These are phyloP conservation scores for Xylaria telfairii DNA, from an alignment of 495 filamentous ascomycete species.

Conservation along the genomic window DNA sequence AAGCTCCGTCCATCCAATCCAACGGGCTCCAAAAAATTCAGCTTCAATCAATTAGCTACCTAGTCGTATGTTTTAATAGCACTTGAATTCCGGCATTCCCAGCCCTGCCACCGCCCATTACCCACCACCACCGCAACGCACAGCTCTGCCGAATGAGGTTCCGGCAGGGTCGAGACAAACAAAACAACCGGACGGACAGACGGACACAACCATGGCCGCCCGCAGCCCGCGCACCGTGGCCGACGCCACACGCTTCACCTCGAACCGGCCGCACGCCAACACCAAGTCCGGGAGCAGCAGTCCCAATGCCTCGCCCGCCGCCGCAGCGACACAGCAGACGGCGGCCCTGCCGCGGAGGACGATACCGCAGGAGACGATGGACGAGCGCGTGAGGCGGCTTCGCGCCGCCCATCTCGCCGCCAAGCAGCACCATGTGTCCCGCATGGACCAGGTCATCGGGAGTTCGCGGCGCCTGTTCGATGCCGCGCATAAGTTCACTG, in stretches of 20 bases:
- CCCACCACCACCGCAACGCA: background rate
- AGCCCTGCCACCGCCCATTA: background rate
- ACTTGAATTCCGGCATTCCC: background rate
- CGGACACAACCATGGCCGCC: background rate
- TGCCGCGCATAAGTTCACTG: conserved; percentile 78
- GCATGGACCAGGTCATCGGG: conserved; percentile 72
- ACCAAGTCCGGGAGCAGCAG: conserved; percentile 61
- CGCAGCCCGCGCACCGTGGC: conserved; percentile 84
- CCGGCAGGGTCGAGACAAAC: background rate
- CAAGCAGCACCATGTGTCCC: conserved; percentile 66
- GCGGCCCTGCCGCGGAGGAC: conserved; percentile 21
- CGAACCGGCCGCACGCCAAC: conserved; percentile 85
- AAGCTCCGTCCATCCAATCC: background rate
- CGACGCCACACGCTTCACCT: conserved; percentile 95
- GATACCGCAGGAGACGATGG: conserved; percentile 72
- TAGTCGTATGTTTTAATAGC: conserved; percentile 9
- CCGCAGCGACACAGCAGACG: background rate
- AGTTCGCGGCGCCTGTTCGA: conserved; percentile 78
- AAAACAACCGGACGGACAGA: too few relatives aligned
- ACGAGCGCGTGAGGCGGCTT: conserved; percentile 86
- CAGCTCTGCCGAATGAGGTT: background rate
- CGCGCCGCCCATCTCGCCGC: conserved; percentile 78
- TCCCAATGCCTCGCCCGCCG: conserved; percentile 24
- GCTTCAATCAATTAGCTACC: background rate
- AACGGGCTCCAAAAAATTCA: conserved; percentile 20